These are phyloP conservation scores for Athelia psychrophila DNA, from an alignment of 1,284 basidiomycete species.

Conservation along the genomic window DNA sequence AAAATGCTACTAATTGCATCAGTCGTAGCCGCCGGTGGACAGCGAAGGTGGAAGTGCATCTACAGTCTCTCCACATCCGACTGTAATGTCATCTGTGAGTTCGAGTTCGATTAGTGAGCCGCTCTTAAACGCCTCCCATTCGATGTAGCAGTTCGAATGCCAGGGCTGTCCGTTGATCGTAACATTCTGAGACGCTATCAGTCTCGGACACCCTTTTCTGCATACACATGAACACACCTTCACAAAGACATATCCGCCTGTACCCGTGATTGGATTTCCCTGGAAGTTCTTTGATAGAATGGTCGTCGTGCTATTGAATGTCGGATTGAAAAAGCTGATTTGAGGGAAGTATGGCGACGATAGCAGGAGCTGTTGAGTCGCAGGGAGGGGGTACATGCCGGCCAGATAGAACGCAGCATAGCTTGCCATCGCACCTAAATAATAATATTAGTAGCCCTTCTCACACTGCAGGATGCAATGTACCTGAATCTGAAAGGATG, in stretches of 20 bases:
- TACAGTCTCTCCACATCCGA: slow-evolving; percentile 44
- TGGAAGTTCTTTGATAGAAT: slow-evolving; percentile 48
- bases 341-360: slow-evolving; percentile 61
- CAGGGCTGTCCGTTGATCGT: slow-evolving; percentile 51
- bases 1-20: not conserved
- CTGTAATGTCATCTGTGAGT: slow-evolving; percentile 47
- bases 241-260: slow-evolving; percentile 52
- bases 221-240: slow-evolving; percentile 34
- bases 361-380: slow-evolving; percentile 55
- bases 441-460: slow-evolving; percentile 1
- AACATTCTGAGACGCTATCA: slow-evolving; percentile 38
- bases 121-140: slow-evolving; percentile 55
- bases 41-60: slow-evolving; percentile 55
- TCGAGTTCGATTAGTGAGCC: slow-evolving; percentile 49
- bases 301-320: slow-evolving; percentile 53
- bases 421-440: slow-evolving; percentile 64
- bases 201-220: not conserved
- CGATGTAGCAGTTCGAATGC: slow-evolving; percentile 59
- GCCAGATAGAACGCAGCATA: slow-evolving; percentile 59
- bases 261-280: slow-evolving; percentile 50
- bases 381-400: slow-evolving; percentile 61
- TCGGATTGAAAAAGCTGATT: slow-evolving; percentile 57
- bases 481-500: slow-evolving; percentile 34
- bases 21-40: slow-evolving; percentile 46
- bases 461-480: too few relatives aligned